Evolutionary conservation across 2,329 filamentous ascomycete species (phyloP).

Genomic region (Tolypocladium guangdongense): DNA sequence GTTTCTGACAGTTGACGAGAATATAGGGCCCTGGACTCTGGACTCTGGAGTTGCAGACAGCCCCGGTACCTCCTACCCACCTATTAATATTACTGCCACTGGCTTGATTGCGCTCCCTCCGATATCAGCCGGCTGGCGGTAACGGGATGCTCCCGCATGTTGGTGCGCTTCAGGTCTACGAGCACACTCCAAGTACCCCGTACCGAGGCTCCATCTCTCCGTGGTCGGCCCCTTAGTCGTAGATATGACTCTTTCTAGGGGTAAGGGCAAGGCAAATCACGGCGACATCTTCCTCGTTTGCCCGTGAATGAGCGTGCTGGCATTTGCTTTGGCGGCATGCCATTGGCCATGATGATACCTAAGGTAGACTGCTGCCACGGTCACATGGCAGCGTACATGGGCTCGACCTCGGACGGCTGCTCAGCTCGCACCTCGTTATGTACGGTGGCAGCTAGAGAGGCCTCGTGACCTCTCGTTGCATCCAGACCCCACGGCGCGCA

Average conservation of each 20-base stretch:
- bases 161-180: background rate
- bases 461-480: background rate
- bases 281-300: background rate
- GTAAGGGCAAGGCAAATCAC: background rate
- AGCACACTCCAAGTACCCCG: too few relatives aligned
- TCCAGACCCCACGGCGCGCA: background rate
- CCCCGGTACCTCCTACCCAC: too few relatives aligned
- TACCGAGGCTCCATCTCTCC: background rate
- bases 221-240: background rate
- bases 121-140: background rate
- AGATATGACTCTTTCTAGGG: background rate
- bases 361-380: background rate
- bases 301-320: background rate
- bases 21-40: too few relatives aligned
- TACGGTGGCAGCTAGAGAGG: too few relatives aligned
- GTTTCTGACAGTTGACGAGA: background rate
- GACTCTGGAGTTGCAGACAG: too few relatives aligned
- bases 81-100: background rate
- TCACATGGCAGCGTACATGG: background rate
- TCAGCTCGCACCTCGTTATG: too few relatives aligned
- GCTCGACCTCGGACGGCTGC: background rate
- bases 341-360: background rate
- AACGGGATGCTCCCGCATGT: background rate
- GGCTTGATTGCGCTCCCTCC: background rate
- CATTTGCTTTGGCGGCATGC: background rate